Evolutionary conservation across 495 filamentous ascomycete species (phyloP).

Genomic region (Evernia prunastri): DNA sequence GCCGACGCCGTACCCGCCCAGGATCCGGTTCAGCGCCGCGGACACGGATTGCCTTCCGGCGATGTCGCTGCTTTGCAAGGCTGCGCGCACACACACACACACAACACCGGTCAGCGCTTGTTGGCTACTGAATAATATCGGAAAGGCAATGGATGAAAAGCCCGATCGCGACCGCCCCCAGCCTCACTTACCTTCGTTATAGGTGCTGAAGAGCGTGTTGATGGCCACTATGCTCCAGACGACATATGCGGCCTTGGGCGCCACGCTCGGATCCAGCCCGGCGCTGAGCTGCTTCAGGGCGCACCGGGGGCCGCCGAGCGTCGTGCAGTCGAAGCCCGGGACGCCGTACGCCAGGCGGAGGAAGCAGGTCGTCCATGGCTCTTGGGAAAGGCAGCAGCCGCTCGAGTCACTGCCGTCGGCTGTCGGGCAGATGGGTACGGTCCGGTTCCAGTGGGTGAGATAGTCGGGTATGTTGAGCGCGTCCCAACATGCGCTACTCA

Average conservation of each 20-base stretch:
- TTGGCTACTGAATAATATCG: no score
- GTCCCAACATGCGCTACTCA: not conserved
- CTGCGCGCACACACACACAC: no score
- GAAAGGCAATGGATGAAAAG: no score
- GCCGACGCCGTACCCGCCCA: not conserved
- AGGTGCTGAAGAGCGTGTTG: not conserved
- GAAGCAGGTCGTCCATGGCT: slow-evolving; percentile 3
- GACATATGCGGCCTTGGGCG: not conserved
- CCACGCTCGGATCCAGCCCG: not conserved
- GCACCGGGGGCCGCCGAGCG: not conserved
- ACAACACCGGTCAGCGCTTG: no score
- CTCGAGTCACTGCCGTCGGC: not conserved
- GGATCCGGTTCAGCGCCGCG: not conserved
- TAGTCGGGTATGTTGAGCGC: not conserved
- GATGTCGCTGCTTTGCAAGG: not conserved
- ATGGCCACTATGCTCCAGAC: not conserved
- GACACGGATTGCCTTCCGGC: not conserved
- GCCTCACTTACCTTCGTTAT: not conserved
- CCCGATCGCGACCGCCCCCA: no score
- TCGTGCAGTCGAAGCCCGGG: not conserved
- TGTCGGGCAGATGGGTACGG: not conserved
- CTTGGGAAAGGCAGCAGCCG: not conserved
- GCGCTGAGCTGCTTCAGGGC: not conserved
- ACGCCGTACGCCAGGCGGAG: not conserved
- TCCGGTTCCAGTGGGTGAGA: not conserved